Conservation (phyloP, 1,139 yeast genomes). For the Spathaspora sp. region DNA sequence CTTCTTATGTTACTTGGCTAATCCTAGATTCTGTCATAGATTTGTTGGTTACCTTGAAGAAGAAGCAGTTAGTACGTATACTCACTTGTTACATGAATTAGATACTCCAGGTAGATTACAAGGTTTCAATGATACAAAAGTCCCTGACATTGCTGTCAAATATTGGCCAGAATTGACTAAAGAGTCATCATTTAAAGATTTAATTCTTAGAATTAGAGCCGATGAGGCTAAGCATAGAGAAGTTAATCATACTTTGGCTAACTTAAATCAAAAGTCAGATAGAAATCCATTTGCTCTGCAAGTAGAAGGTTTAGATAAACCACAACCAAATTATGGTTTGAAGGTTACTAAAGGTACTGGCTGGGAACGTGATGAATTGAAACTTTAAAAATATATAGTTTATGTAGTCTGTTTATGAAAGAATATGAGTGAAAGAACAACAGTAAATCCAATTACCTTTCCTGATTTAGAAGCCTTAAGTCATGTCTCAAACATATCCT, state of each 20-base stretch:
- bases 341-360: conserved; percentile 49
- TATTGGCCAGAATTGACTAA: conserved; percentile 59
- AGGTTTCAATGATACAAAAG: conserved; percentile 40
- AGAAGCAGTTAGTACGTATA: conserved; percentile 73
- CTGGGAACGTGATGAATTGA: conserved; percentile 62
- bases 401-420: not conserved
- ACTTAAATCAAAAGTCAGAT: conserved; percentile 52
- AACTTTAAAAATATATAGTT: conserved; percentile 7
- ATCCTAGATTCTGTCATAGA: conserved; percentile 69
- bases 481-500: too few relatives aligned
- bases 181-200: conserved; percentile 57
- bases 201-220: conserved; percentile 55
- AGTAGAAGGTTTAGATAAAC: conserved; percentile 33
- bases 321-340: conserved; percentile 59
- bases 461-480: too few relatives aligned
- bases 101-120: conserved; percentile 52
- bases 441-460: too few relatives aligned
- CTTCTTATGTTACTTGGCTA: conserved; percentile 57
- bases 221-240: conserved; percentile 79
- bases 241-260: conserved; percentile 75
- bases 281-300: conserved; percentile 68
- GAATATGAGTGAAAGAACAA: not conserved
- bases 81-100: conserved; percentile 58
- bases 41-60: conserved; percentile 81
- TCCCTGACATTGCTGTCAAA: conserved; percentile 60